Evolutionary conservation across 2,329 filamentous ascomycete genomes (phyloP).

Genomic region (Metarhizium brunneum): DNA sequence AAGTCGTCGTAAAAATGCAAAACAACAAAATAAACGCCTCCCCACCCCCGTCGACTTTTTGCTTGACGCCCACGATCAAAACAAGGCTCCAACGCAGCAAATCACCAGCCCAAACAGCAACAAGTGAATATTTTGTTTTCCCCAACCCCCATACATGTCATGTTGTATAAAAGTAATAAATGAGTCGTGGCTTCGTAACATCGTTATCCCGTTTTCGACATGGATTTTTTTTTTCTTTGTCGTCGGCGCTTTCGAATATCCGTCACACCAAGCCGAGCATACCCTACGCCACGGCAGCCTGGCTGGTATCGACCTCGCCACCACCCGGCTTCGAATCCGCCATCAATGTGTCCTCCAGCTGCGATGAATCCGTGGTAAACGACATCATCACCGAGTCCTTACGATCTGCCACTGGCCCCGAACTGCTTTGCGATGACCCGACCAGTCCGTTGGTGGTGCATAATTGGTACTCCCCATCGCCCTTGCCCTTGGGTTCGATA

Average conservation of each 20-base stretch:
- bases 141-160: neutral
- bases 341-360: constrained; percentile 13
- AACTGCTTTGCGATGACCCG: constrained; percentile 5
- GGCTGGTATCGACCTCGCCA: constrained; percentile 13
- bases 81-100: neutral
- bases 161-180: neutral
- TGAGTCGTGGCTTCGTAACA: constrained; percentile 4
- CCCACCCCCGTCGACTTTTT: neutral
- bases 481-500: constrained; percentile 46
- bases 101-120: neutral
- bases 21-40: neutral
- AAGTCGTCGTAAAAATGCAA: neutral
- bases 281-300: neutral
- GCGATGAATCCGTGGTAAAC: constrained; percentile 9
- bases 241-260: neutral
- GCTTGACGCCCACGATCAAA: neutral
- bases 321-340: constrained; percentile 15
- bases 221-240: too few species aligned
- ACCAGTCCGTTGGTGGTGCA: constrained; percentile 19
- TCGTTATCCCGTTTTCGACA: neutral
- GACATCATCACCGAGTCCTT: constrained; percentile 17
- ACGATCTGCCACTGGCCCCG: constrained; percentile 10
- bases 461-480: constrained; percentile 48
- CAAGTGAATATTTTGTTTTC: neutral
- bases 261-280: neutral